Base-by-base conservation (phyloP, 202 grass and related monocot species). In the Digitaria exilis region DNA sequence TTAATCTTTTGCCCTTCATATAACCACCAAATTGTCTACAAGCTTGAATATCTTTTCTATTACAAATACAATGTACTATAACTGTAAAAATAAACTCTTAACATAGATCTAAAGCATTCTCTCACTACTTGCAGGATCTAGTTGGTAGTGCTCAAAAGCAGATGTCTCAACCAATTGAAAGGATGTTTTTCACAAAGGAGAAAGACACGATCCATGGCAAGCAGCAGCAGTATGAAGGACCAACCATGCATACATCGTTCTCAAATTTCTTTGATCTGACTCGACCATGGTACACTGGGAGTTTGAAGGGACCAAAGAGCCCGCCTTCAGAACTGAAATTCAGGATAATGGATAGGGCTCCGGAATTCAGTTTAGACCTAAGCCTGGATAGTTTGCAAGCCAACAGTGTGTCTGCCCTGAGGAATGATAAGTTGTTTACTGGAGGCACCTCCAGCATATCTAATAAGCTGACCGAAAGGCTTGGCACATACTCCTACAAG, bases 331-430 rank as follows among this genome's bases (percentile, higher is more conserved):
- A 83, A 83, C 54, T 82, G 18, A 76, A 86, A 65, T 85, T 74
- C 67, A 78, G 75, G 84, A 69, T 85, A 74, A 77, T 87, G 69
- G 92, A 87, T 57, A 87, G 45, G 71, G 68, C 76, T 74, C 69
- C 71, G 70, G 69, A 87, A 56, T 76, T 57, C 76, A 89, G 48
- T 73, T 69, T 73, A 25, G 84, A 77, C 35, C 90, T 83, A 21
- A 69, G 80, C 49, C 63, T 89, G 76, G 84, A 86, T 74, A 74
- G 58, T 89, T 80, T 64, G 37, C 37, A 15, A n/a, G 80, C 84
- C 10, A 78, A 49, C 30, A 84, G 30, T 17, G 14, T 78, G n/a
- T 32, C 65, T 78, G n/a, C 77, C 43, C 54, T 50, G 52, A 87
- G 71, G 80, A 37, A 44, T 0, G 25, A 70, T 60, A 84, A 74